phyloP scores from a whole-genome alignment of 805 yeast species.

The Suhomyces xylopsoci region DNA sequence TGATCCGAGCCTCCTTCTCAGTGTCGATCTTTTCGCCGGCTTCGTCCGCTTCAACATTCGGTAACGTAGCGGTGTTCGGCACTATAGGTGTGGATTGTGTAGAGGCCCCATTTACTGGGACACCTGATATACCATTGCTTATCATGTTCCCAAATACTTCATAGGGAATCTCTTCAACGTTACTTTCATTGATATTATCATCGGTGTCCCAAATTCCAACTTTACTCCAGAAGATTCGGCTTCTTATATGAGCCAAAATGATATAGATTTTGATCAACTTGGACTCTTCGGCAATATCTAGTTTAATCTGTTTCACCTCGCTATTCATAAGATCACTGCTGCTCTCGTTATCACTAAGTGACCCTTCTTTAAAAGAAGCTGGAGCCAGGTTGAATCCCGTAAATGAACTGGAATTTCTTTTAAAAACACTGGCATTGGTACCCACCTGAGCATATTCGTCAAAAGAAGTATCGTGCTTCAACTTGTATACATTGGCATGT shows the following conservation, averaged over 20 bases:
- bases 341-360: constrained; percentile 6
- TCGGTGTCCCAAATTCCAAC: constrained; percentile 72
- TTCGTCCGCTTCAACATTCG: not conserved
- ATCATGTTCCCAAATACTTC: constrained; percentile 10
- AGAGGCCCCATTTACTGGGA: not conserved
- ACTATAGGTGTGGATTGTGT: constrained; percentile 2
- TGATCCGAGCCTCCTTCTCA: not conserved
- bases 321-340: constrained; percentile 9
- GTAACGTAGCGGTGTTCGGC: not conserved
- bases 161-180: constrained; percentile 12
- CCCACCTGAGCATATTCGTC: constrained; percentile 23
- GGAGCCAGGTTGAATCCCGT: constrained; percentile 1
- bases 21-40: not conserved
- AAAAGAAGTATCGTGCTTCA: constrained; percentile 33
- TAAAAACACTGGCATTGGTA: constrained; percentile 22
- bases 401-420: constrained; percentile 14
- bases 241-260: constrained; percentile 51
- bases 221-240: constrained; percentile 79
- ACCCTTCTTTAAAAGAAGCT: not conserved
- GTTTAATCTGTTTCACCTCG: constrained; percentile 1
- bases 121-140: not conserved
- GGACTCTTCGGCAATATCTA: constrained; percentile 28
- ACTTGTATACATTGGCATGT: constrained; percentile 52
- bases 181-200: constrained; percentile 27
- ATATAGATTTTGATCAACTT: constrained; percentile 51